Percentiles rank a stretch among this genome's conserved stretches.
phyloP scores from a whole-genome alignment of 2,329 filamentous ascomycete genomes.

The Colletotrichum echinochloae region DNA sequence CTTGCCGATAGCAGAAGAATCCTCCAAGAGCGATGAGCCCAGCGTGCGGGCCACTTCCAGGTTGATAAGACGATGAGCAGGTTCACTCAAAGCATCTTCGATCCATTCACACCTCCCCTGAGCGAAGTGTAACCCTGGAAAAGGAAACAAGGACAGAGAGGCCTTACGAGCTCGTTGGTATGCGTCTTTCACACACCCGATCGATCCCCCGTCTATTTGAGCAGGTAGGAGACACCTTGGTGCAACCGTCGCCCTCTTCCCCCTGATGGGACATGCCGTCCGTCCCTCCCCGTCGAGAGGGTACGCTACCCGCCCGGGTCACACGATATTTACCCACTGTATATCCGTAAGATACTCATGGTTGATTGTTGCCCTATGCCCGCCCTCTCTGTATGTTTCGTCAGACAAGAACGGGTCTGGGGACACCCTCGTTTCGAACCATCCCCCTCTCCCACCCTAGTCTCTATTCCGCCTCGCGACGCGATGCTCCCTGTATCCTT shows the following conservation, averaged over 20 bases:
- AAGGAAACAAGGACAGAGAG: neutral
- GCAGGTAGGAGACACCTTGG: no score
- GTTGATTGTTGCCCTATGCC: neutral
- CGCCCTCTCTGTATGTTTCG: neutral
- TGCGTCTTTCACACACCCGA: no score
- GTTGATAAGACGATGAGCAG: neutral
- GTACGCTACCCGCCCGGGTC: conserved; percentile 7
- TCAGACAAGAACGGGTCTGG: neutral
- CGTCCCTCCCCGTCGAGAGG: no score
- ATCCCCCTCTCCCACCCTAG: neutral
- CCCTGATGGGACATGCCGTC: no score
- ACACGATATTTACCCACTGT: neutral
- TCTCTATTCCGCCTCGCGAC: neutral
- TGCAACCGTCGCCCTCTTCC: no score
- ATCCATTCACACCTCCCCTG: neutral
- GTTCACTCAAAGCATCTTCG: neutral
- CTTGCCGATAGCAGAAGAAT: neutral
- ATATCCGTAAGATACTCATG: neutral
- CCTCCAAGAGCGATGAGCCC: neutral
- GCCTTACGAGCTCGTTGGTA: no score
- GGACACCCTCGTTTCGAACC: conserved; percentile 9
- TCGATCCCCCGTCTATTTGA: no score
- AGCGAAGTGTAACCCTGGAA: neutral
- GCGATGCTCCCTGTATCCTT: neutral
- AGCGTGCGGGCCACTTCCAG: neutral